A percentile compares a stretch with the other conserved stretches of the same genome.
Evolutionary conservation across 768 basidiomycete genomes (phyloP).

Genomic region (Hydnomerulius pinastri): DNA sequence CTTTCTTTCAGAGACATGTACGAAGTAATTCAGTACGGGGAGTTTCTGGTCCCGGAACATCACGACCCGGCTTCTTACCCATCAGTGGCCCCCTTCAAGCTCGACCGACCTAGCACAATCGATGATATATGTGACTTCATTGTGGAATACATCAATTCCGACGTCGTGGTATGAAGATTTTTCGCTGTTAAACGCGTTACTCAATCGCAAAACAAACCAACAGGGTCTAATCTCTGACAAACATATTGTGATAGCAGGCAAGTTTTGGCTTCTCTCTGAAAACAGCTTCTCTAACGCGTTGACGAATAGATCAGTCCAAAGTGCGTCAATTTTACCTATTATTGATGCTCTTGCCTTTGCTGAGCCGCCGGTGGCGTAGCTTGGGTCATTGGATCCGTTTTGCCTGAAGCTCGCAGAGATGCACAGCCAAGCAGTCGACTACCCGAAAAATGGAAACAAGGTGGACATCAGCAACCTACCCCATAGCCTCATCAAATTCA

Average conservation of each 20-base stretch:
- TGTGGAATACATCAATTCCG: conserved; percentile 82
- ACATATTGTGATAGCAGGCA: conserved; percentile 71
- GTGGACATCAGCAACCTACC: conserved; percentile 60
- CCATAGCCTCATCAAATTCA: conserved; percentile 57
- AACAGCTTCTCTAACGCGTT: background rate
- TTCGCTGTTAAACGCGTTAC: background rate
- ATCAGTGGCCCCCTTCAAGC: conserved; percentile 34
- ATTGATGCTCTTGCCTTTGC: background rate
- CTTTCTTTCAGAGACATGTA: conserved; percentile 55
- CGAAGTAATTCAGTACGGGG: conserved; percentile 56
- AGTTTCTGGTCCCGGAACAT: conserved; percentile 54
- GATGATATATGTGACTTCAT: conserved; percentile 80
- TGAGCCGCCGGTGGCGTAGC: conserved; percentile 34
- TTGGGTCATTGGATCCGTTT: conserved; percentile 57
- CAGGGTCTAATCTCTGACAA: conserved; percentile 72
- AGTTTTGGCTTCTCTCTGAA: conserved; percentile 18
- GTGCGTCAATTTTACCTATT: conserved; percentile 43
- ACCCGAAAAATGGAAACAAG: conserved; percentile 73
- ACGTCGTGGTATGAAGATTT: conserved; percentile 59
- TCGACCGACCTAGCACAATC: conserved; percentile 53
- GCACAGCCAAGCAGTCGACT: conserved; percentile 71
- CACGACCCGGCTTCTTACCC: conserved; percentile 56
- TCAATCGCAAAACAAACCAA: conserved; percentile 1
- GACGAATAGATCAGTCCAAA: conserved; percentile 63
- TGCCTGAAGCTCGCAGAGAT: conserved; percentile 63